A percentile compares a stretch with the other conserved stretches of the same genome.
Conservation (phyloP, 345 rosid species). For the Turritis glabra region DNA sequence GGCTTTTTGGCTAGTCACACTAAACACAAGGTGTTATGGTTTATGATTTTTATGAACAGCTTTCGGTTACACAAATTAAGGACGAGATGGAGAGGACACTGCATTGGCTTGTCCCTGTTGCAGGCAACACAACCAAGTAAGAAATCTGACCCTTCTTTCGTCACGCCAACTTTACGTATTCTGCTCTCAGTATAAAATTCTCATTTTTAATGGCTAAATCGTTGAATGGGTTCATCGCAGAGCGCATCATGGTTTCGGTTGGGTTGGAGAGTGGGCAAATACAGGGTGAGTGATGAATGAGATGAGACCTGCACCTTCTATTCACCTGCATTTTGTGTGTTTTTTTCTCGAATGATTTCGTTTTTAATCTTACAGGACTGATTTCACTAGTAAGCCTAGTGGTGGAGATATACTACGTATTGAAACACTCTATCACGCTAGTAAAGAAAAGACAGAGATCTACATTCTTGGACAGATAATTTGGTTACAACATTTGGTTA, state of each 20-base stretch:
- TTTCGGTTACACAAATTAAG: slow-evolving; percentile 69
- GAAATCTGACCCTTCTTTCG: slow-evolving; percentile 3
- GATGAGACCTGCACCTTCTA: slow-evolving; percentile 1
- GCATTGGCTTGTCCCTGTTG: slow-evolving; percentile 96
- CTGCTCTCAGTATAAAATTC: background rate
- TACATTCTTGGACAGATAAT: slow-evolving; percentile 75
- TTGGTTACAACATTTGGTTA: slow-evolving; percentile 82
- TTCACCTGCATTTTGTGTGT: background rate
- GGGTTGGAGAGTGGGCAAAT: slow-evolving; percentile 99
- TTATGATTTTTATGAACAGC: slow-evolving; percentile 49
- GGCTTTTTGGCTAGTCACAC: background rate
- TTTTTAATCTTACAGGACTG: slow-evolving; percentile 52
- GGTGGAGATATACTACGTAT: slow-evolving; percentile 61
- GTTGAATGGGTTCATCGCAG: slow-evolving; percentile 45
- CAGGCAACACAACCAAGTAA: slow-evolving; percentile 91
- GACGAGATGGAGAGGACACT: slow-evolving; percentile 97
- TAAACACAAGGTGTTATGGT: slow-evolving; percentile 2
- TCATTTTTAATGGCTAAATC: slow-evolving; percentile 9
- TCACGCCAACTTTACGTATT: background rate
- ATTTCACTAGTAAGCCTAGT: slow-evolving; percentile 50
- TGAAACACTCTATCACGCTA: slow-evolving; percentile 89
- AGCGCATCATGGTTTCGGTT: slow-evolving; percentile 79
- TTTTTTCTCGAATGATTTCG: background rate
- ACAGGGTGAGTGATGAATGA: slow-evolving; percentile 60
- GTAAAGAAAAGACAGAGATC: slow-evolving; percentile 73